Evolutionary conservation across 176 grass and related monocot genomes (phyloP).

Genomic region (Phoenix roebelenii): DNA sequence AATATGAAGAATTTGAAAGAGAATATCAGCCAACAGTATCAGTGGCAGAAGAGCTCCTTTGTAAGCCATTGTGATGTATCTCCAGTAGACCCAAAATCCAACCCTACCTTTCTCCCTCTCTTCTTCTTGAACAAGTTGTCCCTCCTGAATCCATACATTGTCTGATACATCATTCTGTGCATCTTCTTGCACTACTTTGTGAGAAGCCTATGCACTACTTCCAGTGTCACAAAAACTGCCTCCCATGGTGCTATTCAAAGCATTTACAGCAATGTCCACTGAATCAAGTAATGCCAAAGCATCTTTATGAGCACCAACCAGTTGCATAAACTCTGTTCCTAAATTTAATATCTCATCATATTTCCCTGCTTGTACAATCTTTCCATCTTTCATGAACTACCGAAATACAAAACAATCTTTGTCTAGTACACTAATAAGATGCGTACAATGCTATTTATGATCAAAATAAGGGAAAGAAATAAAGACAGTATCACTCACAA

Average conservation of each 20-base stretch:
- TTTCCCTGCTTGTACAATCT: slow-evolving; percentile 59
- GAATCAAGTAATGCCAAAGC: slow-evolving; percentile 43
- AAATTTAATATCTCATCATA: slow-evolving; percentile 51
- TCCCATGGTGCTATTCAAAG: background rate
- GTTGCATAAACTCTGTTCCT: slow-evolving; percentile 66
- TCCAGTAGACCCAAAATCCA: slow-evolving; percentile 84
- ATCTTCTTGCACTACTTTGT: slow-evolving; percentile 24
- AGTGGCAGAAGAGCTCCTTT: slow-evolving; percentile 66
- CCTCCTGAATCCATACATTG: slow-evolving; percentile 19
- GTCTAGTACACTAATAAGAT: background rate
- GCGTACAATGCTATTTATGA: background rate
- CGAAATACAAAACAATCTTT: background rate
- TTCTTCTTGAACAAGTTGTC: slow-evolving; percentile 81
- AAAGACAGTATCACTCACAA: slow-evolving; percentile 38
- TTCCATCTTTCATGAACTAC: slow-evolving; percentile 65
- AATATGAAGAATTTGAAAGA: slow-evolving; percentile 77
- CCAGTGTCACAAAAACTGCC: slow-evolving; percentile 3
- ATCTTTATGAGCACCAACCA: slow-evolving; percentile 62
- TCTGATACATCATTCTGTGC: slow-evolving; percentile 29
- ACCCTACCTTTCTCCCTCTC: slow-evolving; percentile 86
- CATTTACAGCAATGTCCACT: slow-evolving; percentile 13
- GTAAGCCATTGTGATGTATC: slow-evolving; percentile 67
- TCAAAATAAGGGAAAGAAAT: background rate
- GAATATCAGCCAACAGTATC: slow-evolving; percentile 54
- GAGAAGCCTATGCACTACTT: slow-evolving; percentile 1